A percentile compares a stretch with the other conserved stretches of the same genome.
Evolutionary conservation across 2,329 filamentous ascomycete species (phyloP).

Genomic region (Aspergillus sp.): DNA sequence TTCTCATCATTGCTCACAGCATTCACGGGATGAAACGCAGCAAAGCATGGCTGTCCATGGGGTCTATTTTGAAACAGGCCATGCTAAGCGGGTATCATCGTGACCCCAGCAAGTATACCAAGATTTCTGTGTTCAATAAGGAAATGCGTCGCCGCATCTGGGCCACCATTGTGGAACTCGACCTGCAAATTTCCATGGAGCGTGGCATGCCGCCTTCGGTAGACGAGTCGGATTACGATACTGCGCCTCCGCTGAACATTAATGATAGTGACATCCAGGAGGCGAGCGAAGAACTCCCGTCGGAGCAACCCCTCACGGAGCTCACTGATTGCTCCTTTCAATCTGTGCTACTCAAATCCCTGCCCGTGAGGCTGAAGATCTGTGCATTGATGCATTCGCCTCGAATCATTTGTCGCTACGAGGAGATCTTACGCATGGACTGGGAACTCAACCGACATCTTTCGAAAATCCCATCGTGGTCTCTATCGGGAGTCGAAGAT

Average conservation of each 20-base stretch:
- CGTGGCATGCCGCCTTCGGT: conserved; percentile 52
- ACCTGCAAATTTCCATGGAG: conserved; percentile 55
- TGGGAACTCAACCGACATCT: conserved; percentile 35
- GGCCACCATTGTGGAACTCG: conserved; percentile 56
- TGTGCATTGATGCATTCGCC: conserved; percentile 37
- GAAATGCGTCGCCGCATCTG: conserved; percentile 55
- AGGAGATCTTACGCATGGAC: conserved; percentile 40
- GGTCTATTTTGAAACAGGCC: conserved; percentile 51
- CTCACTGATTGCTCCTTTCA: conserved; percentile 39
- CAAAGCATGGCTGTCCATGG: conserved; percentile 52
- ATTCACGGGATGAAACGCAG: conserved; percentile 53
- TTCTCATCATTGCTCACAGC: conserved; percentile 51
- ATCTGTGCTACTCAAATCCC: conserved; percentile 26
- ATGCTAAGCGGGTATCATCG: conserved; percentile 54
- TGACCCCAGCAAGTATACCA: conserved; percentile 31
- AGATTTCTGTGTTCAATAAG: conserved; percentile 38
- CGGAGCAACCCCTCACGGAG: conserved; percentile 27
- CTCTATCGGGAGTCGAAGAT: conserved; percentile 15
- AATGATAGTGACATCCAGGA: conserved; percentile 50
- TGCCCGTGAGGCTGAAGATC: conserved; percentile 30
- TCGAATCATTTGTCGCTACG: conserved; percentile 35
- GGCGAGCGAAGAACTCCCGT: conserved; percentile 27
- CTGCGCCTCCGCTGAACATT: conserved; percentile 48
- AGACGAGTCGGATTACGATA: conserved; percentile 47
- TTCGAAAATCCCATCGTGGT: conserved; percentile 34